Evolutionary conservation across 768 basidiomycete genomes (phyloP), one percentile per base, ranked within the genome.

Genomic region (Calocybe indica): DNA sequence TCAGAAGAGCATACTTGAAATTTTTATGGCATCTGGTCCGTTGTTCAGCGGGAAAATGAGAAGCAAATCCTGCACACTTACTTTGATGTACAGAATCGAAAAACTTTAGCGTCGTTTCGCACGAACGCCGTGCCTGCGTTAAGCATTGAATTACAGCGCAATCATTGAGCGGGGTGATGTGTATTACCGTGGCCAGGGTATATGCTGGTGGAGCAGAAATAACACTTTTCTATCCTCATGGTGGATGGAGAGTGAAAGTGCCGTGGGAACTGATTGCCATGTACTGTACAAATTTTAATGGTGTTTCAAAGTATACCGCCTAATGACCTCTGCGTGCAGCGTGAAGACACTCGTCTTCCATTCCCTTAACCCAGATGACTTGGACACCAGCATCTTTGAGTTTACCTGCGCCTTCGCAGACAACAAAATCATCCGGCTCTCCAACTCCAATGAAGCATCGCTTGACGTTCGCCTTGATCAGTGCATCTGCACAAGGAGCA

Each of bases 41-140:
- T 22, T 22, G 22, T 22, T 22, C 22, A 10, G 44, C 46, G 11
- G 14, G 5, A 47, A 7, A 43, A 34, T 35, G 34, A 39, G 47
- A 40, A 11, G 12, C 22, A 35, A 3, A 28, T 30, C 8, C 10
- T 51, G 9, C 48, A 51, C 9, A 6, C 40, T 37, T 55, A 99
- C 90, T 98, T 98, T 62, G 91, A 93, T 7, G 92, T 90, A 68
- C 96, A 99, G 69, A 99, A 98, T 40, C 94, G 79, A 71, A 98
- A 99, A 52, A 92, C 85, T 74, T 99, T 98, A 49, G 94, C 84
- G 67, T 99, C 96, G 70, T 99, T 99, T 52, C 96, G 78, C 46
- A 99, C 96, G 62, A 99, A 99, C 37, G 90, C 92, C 58, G 82
- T 77, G n/a, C 92, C 91, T 92, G 52, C 7, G 37, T 10, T 37